Percentiles rank a stretch among this genome's conserved stretches.
phyloP scores from a whole-genome alignment of 805 yeast species.

The Zygosaccharomyces rouxii region DNA sequence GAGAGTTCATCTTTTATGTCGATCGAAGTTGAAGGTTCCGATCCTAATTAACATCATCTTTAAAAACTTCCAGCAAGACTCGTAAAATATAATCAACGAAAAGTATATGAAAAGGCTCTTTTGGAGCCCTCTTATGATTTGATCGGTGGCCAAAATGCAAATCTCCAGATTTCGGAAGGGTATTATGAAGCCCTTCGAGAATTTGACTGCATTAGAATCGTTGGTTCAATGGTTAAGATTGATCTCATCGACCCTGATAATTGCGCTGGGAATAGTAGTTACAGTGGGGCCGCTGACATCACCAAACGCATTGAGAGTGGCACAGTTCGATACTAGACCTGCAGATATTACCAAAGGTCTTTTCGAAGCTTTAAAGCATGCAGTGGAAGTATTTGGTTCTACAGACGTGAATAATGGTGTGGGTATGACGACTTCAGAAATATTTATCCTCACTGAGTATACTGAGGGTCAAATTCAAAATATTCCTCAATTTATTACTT shows the following conservation, averaged over 20 bases:
- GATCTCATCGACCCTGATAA: slow-evolving; percentile 19
- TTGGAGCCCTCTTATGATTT: not conserved
- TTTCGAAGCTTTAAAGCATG: slow-evolving; percentile 20
- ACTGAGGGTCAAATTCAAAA: slow-evolving; percentile 22
- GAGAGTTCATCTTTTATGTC: not conserved
- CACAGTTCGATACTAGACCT: slow-evolving; percentile 24
- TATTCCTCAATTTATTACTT: slow-evolving; percentile 28
- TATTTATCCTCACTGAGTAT: slow-evolving; percentile 27
- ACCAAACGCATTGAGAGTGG: slow-evolving; percentile 23
- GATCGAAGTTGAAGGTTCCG: not conserved
- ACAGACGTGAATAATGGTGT: slow-evolving; percentile 29
- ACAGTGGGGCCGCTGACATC: slow-evolving; percentile 20
- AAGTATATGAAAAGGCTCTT: not conserved
- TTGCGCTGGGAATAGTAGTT: slow-evolving; percentile 20
- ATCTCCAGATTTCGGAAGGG: slow-evolving; percentile 10
- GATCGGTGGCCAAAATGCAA: slow-evolving; percentile 6
- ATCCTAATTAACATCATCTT: not conserved
- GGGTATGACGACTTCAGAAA: slow-evolving; percentile 32
- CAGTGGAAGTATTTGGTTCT: slow-evolving; percentile 24
- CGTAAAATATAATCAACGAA: not conserved
- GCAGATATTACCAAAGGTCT: slow-evolving; percentile 28
- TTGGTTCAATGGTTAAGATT: slow-evolving; percentile 23
- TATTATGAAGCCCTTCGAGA: slow-evolving; percentile 19
- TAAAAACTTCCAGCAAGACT: not conserved
- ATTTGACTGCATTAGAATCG: slow-evolving; percentile 24